phyloP scores from a whole-genome alignment of 73 alveolate species.

The Tetrahymena thermophila region DNA sequence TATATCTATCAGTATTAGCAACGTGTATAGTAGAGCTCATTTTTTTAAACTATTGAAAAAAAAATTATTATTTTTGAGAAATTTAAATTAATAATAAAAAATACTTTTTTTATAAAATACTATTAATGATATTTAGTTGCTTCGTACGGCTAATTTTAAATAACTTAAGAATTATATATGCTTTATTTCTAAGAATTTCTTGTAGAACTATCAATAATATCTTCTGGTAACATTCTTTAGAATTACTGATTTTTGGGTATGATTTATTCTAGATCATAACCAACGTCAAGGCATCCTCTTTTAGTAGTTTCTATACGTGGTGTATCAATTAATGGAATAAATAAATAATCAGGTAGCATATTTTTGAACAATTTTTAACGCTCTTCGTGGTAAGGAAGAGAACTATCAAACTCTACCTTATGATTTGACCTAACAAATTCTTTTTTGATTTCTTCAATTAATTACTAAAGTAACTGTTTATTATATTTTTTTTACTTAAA shows the following conservation, averaged over 20 bases:
- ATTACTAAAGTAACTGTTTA: not conserved
- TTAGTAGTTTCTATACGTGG: not conserved
- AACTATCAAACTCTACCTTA: constrained; percentile 11
- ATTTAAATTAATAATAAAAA: not conserved
- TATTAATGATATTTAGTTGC: not conserved
- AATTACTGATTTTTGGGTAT: not conserved
- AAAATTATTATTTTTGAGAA: too few species aligned
- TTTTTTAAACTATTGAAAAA: not conserved
- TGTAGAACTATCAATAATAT: not conserved
- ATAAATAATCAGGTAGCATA: constrained; percentile 24
- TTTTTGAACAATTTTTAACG: constrained; percentile 12
- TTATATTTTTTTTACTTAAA: constrained; percentile 5
- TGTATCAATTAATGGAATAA: not conserved
- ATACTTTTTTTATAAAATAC: not conserved
- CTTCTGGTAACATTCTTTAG: not conserved
- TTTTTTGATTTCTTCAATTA: constrained; percentile 14
- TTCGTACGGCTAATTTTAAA: not conserved
- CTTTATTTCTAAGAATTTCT: not conserved
- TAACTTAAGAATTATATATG: too few species aligned
- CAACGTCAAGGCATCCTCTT: not conserved
- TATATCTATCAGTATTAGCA: constrained; percentile 2
- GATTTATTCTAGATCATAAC: not conserved
- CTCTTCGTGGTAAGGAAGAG: constrained; percentile 33
- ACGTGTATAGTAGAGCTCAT: constrained; percentile 26
- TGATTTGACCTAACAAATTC: constrained; percentile 25